Conservation (phyloP, 768 basidiomycete genomes). For the Calocera cornea region DNA sequence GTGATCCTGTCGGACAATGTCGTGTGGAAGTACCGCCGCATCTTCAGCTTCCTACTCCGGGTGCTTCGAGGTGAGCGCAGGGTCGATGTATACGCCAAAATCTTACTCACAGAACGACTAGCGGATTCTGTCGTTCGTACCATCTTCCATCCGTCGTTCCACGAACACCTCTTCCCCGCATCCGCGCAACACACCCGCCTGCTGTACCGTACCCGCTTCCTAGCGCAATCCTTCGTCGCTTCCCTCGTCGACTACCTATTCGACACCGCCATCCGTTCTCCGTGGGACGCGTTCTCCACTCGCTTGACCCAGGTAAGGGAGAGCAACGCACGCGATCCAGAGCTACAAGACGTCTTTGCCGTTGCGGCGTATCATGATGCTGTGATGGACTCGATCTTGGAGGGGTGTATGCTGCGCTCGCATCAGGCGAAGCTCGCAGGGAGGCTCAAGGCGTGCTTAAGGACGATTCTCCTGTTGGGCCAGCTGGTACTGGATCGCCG, state of each 20-base stretch:
- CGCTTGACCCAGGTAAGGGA: conserved; percentile 15
- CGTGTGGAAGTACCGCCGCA: conserved; percentile 71
- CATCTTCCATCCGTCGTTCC: conserved; percentile 49
- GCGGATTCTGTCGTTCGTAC: conserved; percentile 56
- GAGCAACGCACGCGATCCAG: conserved; percentile 27
- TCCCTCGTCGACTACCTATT: conserved; percentile 59
- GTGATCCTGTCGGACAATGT: conserved; percentile 56
- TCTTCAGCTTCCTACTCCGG: conserved; percentile 68
- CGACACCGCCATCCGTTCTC: conserved; percentile 66
- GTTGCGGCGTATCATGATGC: conserved; percentile 52
- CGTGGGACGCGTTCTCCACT: conserved; percentile 50
- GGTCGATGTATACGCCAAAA: conserved; percentile 11
- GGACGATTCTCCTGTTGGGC: conserved; percentile 52
- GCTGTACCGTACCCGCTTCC: conserved; percentile 58
- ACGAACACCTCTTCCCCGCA: conserved; percentile 37
- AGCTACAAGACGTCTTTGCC: conserved; percentile 48
- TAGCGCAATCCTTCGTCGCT: conserved; percentile 54
- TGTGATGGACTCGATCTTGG: conserved; percentile 60
- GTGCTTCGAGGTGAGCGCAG: conserved; percentile 52
- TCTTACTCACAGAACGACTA: conserved; percentile 22
- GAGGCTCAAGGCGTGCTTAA: conserved; percentile 46
- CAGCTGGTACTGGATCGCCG: conserved; percentile 49
- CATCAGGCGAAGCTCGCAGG: conserved; percentile 54
- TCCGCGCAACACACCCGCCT: conserved; percentile 32
- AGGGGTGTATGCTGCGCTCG: conserved; percentile 57